Evolutionary conservation across 202 grass and related monocot species (phyloP), one percentile per base, ranked within the genome.

Genomic region (Schoenoplectus triqueter): DNA sequence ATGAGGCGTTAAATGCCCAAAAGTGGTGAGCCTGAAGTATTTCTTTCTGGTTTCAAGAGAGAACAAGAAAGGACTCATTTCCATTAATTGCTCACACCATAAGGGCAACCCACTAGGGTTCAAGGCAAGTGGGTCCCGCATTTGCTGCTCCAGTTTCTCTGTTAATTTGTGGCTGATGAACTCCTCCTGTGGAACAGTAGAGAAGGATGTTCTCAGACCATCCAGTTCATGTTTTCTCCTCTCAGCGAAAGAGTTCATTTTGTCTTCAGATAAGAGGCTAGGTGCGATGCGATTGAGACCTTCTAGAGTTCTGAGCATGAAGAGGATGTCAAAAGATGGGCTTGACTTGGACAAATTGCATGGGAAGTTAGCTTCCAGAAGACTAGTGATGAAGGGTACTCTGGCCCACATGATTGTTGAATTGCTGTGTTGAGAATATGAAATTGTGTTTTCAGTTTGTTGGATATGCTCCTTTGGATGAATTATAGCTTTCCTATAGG

Each of bases 131-230:
- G 90, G 96, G 84, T 99, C 96, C 80, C 86, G 91, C 88, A 99
- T 86, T 85, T 99, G 96, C 75, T 99, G 96, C 90, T 99, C 96
- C 21, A 99, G 84, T 85, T 99, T 99, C 89, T 99, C 96, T 69
- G 90, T 92, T 70, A 99, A 87, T 81, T 96, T 99, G 85, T 86
- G 80, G 81, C 88, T 96, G 51, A 94, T 73, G 84, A 99, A 99
- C 76, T 96, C 93, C 64, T 90, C 84, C 48, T 89, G 90, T 78
- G 90, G 89, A 88, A 99, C 87, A 85, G 87, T 87, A 88, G 90
- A 91, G 69, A 89, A 56, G 22, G 40, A 75, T 64, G 75, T 61
- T 66, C 94, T 95, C 64, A 94, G 74, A 88, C 88, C 90, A 87
- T 95, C 87, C 0, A 87, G 77, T 69, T 86, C 86, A 64, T 56